These are phyloP conservation scores for Brachypodium distachyon DNA, from an alignment of 202 grass and related monocot species.

Conservation along the genomic window DNA sequence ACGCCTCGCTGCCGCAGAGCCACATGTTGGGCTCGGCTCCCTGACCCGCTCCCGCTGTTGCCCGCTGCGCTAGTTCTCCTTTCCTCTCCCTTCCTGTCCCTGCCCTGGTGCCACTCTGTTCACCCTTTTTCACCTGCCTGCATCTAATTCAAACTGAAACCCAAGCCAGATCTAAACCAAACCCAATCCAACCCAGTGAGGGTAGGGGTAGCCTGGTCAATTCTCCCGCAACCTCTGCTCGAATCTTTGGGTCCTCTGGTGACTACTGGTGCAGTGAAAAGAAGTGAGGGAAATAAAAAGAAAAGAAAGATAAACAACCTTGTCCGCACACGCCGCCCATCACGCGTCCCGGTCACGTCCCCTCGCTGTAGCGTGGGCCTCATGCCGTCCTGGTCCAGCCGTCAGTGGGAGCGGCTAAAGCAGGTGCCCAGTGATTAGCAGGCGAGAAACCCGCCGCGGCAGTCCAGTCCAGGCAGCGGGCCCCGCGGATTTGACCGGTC, in stretches of 20 bases:
- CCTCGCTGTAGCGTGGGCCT: not conserved
- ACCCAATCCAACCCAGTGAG: not conserved
- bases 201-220: conserved; percentile 19
- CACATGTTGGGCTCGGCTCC: not conserved
- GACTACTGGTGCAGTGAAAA: conserved; percentile 31
- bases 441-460: not conserved
- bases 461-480: conserved; percentile 1
- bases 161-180: conserved; percentile 25
- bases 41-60: not conserved
- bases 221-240: not conserved
- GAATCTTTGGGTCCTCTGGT: conserved; percentile 30
- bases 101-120: no score
- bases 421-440: not conserved
- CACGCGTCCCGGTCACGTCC: not conserved
- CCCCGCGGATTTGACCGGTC: conserved; percentile 42
- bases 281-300: not conserved
- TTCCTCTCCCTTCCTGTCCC: not conserved
- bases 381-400: accelerated
- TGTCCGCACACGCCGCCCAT: not conserved
- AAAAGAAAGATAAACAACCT: not conserved
- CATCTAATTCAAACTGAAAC: not conserved
- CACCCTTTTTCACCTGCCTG: not conserved
- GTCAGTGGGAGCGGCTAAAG: not conserved
- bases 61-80: not conserved
- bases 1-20: not conserved